A percentile compares a stretch with the other conserved stretches of the same genome.
Evolutionary conservation across 192 early-diverging fungal species (phyloP).

Genomic region (Entrophospora sp.): DNA sequence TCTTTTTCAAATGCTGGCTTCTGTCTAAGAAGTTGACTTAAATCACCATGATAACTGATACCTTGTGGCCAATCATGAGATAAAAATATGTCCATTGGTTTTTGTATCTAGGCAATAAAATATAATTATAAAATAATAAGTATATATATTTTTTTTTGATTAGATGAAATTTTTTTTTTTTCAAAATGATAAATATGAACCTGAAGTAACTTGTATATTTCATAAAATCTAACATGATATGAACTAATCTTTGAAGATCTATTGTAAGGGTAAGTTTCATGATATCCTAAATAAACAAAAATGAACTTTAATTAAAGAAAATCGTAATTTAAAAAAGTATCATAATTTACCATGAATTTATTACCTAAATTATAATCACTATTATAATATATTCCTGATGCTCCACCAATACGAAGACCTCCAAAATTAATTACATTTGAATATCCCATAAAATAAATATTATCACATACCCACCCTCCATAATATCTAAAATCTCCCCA

Average conservation of each 20-base stretch:
- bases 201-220: slow-evolving; percentile 68
- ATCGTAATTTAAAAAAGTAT: neutral
- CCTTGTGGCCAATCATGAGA: slow-evolving; percentile 96
- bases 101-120: neutral
- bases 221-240: slow-evolving; percentile 84
- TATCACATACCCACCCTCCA: slow-evolving; percentile 90
- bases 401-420: slow-evolving; percentile 83
- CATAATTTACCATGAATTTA: neutral
- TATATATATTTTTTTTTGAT: neutral
- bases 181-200: slow-evolving; percentile 21
- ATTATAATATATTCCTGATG: slow-evolving; percentile 84
- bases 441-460: slow-evolving; percentile 88
- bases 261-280: slow-evolving; percentile 71
- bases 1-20: slow-evolving; percentile 75
- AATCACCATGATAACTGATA: slow-evolving; percentile 75
- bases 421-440: slow-evolving; percentile 82
- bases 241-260: slow-evolving; percentile 53
- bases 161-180: neutral
- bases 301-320: neutral
- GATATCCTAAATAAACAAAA: slow-evolving; percentile 42
- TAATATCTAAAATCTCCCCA: slow-evolving; percentile 48
- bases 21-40: slow-evolving; percentile 40
- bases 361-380: slow-evolving; percentile 46
- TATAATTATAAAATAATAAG: neutral
- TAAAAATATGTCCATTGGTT: slow-evolving; percentile 80